These are phyloP conservation scores for Emiliania huxleyi DNA, from an alignment of 78 protist genomes.

Conservation along the genomic window DNA sequence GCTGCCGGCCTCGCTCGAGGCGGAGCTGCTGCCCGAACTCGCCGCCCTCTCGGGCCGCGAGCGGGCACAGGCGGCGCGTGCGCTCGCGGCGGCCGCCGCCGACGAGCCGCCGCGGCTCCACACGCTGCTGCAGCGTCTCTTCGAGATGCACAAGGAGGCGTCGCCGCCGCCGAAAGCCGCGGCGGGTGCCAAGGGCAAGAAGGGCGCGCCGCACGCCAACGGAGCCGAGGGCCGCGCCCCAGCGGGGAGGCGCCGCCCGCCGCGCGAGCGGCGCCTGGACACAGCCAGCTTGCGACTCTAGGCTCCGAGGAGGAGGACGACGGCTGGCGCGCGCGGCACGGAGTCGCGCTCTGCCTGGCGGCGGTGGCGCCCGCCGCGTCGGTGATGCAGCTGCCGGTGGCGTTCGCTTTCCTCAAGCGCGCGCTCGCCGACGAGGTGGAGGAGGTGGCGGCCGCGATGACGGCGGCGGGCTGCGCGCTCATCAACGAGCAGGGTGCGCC, in stretches of 20 bases:
- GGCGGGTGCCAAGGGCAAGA: too few species aligned
- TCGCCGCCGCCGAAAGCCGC: background rate
- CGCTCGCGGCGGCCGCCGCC: slow-evolving; percentile 23
- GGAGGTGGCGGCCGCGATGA: background rate
- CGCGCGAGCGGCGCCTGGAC: background rate
- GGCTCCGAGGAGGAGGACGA: slow-evolving; percentile 10
- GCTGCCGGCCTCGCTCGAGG: background rate
- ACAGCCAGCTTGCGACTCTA: too few species aligned
- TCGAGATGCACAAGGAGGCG: background rate
- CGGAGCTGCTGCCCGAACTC: background rate
- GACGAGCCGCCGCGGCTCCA: background rate
- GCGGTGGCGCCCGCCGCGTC: background rate
- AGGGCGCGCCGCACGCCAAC: too few species aligned
- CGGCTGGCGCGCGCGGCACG: background rate
- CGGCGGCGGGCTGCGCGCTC: background rate
- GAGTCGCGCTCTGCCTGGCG: slow-evolving; percentile 28
- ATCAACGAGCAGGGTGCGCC: background rate
- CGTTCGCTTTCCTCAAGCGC: slow-evolving; percentile 32
- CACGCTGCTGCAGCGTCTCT: background rate
- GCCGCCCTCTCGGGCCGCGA: background rate
- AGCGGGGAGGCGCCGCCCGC: background rate
- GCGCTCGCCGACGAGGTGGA: slow-evolving; percentile 20
- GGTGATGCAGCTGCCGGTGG: background rate
- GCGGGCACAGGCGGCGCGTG: background rate
- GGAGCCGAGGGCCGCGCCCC: background rate